A percentile compares a stretch with the other conserved stretches of the same genome.
Conservation (phyloP, 192 early-diverging fungal genomes). For the Spizellomyces sp. region DNA sequence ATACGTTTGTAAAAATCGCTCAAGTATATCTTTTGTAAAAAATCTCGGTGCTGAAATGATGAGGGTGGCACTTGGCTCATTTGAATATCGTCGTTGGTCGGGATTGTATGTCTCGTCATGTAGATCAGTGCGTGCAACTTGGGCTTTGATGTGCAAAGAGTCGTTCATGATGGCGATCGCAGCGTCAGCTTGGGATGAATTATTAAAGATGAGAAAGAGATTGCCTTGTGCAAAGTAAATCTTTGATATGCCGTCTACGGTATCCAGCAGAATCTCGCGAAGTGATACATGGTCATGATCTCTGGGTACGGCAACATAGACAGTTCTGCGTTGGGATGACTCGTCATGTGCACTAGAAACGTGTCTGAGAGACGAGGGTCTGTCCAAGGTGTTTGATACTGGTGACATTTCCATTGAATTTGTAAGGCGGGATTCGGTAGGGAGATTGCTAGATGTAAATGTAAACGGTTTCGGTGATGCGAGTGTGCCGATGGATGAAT, state of each 20-base stretch:
- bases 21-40: conserved; percentile 13
- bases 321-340: not conserved
- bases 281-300: conserved; percentile 25
- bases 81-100: not conserved
- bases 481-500: too few relatives aligned
- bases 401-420: too few relatives aligned
- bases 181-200: not conserved
- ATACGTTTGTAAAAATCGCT: conserved; percentile 6
- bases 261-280: conserved; percentile 20
- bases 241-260: not conserved
- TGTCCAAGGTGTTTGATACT: too few relatives aligned
- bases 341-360: too few relatives aligned
- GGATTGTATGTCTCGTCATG: not conserved
- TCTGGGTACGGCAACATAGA: conserved; percentile 16
- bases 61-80: conserved; percentile 16
- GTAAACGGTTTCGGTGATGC: too few relatives aligned
- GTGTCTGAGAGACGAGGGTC: too few relatives aligned
- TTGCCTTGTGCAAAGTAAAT: conserved; percentile 17
- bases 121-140: conserved; percentile 17
- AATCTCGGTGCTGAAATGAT: conserved; percentile 11
- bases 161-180: conserved; percentile 9
- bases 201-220: conserved; percentile 14
- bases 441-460: too few relatives aligned
- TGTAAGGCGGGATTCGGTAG: too few relatives aligned
- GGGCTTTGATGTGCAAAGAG: conserved; percentile 4